Evolutionary conservation across 805 yeast species (phyloP).

Genomic region (Pichia kluyveri): DNA sequence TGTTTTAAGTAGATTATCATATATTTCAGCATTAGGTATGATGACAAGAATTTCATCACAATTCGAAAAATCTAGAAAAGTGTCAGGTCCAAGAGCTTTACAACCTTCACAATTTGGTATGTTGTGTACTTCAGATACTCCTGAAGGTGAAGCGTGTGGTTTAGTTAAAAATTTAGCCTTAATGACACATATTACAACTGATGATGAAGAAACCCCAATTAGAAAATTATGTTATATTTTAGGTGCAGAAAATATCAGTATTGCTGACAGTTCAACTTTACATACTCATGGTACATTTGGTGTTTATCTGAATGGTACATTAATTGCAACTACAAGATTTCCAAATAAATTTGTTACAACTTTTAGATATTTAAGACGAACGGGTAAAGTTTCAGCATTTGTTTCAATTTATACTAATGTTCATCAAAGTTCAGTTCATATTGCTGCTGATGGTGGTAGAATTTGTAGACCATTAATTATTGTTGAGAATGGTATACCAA

Average conservation of each 20-base stretch:
- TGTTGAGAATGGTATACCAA: conserved; percentile 62
- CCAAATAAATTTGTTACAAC: conserved; percentile 74
- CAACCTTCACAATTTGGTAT: conserved; percentile 99
- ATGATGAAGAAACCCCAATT: conserved; percentile 91
- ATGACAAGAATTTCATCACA: conserved; percentile 99
- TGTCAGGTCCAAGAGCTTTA: conserved; percentile 96
- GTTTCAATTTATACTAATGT: conserved; percentile 83
- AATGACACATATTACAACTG: conserved; percentile 98
- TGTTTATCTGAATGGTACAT: conserved; percentile 87
- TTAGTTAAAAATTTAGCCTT: conserved; percentile 92
- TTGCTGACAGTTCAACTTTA: conserved; percentile 74
- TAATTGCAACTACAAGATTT: conserved; percentile 80
- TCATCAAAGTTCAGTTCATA: conserved; percentile 89
- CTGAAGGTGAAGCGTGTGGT: conserved; percentile 99
- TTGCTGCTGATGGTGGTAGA: conserved; percentile 98
- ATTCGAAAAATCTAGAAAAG: conserved; percentile 95
- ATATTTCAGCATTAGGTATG: conserved; percentile 95
- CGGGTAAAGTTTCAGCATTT: conserved; percentile 81
- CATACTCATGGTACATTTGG: conserved; percentile 76
- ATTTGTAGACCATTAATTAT: conserved; percentile 95
- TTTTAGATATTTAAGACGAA: conserved; percentile 74
- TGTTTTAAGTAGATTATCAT: conserved; percentile 82
- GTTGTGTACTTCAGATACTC: conserved; percentile 98
- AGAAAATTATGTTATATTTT: conserved; percentile 64
- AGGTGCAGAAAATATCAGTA: conserved; percentile 83